Base-by-base conservation (phyloP, 352 stramenopile species). In the Pythium sukuiense region DNA sequence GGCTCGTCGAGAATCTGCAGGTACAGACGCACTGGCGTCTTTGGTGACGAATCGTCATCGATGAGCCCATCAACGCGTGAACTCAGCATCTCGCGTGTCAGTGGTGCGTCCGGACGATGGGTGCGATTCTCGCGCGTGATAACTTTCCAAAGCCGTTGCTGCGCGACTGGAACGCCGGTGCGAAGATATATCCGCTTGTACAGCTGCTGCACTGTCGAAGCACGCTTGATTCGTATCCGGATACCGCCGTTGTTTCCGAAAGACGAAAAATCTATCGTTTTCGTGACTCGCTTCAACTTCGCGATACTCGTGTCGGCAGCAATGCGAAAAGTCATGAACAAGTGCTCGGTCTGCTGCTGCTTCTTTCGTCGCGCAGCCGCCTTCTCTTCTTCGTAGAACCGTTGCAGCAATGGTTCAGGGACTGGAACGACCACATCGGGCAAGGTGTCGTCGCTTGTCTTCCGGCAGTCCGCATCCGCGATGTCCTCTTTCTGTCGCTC, bases 41-140 rank as follows among this genome's bases (percentile, higher is more conserved):
- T 94, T 14, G 67, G 49, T 1, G 80, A 92, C 2, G 80, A 74
- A 55, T 93, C 83, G 20, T 92, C 83, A 46, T 95, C 88, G 18
- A 94, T 89, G 12, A 93, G 61, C 1, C 69, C 71, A 14, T 92
- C 84, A 1, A 89, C 73, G 18, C 76, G 76, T 32, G 53, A 76
- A 24, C 70, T 72, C 7, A 90, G 73, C 14, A 70, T 39, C 20
- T 88, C 73, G 1, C 66, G 69, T 24, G 72, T 67, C 11, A 96
- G 56, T 0, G 83, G 71, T 35, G 76, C 74, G 59, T 96, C 88
- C 0, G 88, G 88, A 20, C 88, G 85, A 54, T 85, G 76, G 2
- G 86, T 96, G 8, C 86, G 78, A 63, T 96, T 96, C 67, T 95
- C 85, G 24, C 88, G 81, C 9, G 81, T 92, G 55, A 94, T 93